Base-by-base conservation (phyloP, 2,329 filamentous ascomycete genomes). In the Diplodia mutila region DNA sequence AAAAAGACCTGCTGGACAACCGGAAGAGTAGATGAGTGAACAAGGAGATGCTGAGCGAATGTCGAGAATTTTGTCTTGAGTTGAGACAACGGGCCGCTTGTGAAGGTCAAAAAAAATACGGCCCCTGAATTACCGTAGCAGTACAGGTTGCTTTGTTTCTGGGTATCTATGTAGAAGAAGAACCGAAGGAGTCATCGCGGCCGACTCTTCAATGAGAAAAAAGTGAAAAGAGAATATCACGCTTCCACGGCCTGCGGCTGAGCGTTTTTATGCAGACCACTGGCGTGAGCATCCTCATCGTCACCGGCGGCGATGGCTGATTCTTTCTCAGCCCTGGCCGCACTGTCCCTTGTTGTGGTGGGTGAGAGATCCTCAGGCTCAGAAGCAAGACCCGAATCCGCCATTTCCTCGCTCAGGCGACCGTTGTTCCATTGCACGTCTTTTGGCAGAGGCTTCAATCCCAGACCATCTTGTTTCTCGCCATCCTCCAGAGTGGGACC, bases 131-230 rank as follows among this genome's bases (percentile, higher is more conserved):
- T 63, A 63, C 59, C 59, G 59, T 63, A 52, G 59, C 39, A 63
- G 59, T 51, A 63, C 46, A 63, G 59, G 59, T 21, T 63, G 59
- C 37, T 63, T 61, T 63, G 59, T 63, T 63, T 63, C 59, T 63
- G 59, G 59, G 59, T 63, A 63, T 63, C 59, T 63, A 63, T 63
- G 59, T 63, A 63, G 49, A 51, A 63, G 59, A 63, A 63, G 59
- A 63, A 63, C 59, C 59, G 59, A 63, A 37, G 29, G 49, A 51
- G 59, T 63, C 59, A 51, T 51, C 34, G 59, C 21, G 59, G 59
- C 46, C 18, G 61, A 27, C 51, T 65, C 39, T 37, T 37, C 46
- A 21, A 54, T 39, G 51, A 54, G 61, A 48, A 65, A 55, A 65
- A 25, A 65, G 21, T 12, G 29, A 54, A 42, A 29, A 63, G 29